These are phyloP conservation scores for Adenanthera pavonina DNA, from an alignment of 306 rosid species.

Conservation along the genomic window DNA sequence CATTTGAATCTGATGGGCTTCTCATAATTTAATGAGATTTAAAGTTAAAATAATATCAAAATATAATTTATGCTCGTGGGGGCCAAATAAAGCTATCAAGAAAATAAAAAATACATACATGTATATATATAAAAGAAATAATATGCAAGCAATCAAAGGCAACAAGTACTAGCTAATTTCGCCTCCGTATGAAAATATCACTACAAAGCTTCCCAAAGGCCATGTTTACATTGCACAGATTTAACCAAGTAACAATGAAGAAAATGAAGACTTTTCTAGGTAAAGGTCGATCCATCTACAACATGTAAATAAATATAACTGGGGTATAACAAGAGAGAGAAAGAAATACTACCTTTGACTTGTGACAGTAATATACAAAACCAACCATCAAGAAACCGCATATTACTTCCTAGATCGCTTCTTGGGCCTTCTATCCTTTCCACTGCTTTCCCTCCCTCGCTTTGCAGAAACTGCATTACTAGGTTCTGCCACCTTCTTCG, in stretches of 20 bases:
- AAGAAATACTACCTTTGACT: slow-evolving; percentile 22
- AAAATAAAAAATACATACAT: background rate
- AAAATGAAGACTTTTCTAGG: background rate
- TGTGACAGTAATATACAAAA: slow-evolving; percentile 32
- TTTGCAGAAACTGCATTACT: slow-evolving; percentile 46
- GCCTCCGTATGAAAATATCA: background rate
- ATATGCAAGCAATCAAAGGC: background rate
- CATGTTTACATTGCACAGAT: slow-evolving; percentile 16
- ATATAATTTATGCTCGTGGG: too few relatives aligned
- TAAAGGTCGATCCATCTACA: slow-evolving; percentile 20
- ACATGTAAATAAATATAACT: slow-evolving; percentile 44
- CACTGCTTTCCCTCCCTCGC: slow-evolving; percentile 68
- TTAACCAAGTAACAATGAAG: background rate
- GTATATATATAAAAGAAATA: background rate
- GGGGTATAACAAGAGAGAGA: slow-evolving; percentile 19
- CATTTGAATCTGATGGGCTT: too few relatives aligned
- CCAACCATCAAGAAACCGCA: slow-evolving; percentile 7
- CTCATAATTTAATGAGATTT: background rate
- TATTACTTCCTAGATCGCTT: slow-evolving; percentile 66
- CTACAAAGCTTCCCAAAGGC: slow-evolving; percentile 14
- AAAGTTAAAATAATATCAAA: too few relatives aligned
- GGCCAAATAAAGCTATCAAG: background rate
- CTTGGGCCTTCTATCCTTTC: slow-evolving; percentile 60
- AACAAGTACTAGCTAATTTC: background rate
- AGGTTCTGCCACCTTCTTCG: slow-evolving; percentile 60